A percentile compares a stretch with the other conserved stretches of the same genome.
Conservation (phyloP, 208 protist species). For the Crithidia brevicula region DNA sequence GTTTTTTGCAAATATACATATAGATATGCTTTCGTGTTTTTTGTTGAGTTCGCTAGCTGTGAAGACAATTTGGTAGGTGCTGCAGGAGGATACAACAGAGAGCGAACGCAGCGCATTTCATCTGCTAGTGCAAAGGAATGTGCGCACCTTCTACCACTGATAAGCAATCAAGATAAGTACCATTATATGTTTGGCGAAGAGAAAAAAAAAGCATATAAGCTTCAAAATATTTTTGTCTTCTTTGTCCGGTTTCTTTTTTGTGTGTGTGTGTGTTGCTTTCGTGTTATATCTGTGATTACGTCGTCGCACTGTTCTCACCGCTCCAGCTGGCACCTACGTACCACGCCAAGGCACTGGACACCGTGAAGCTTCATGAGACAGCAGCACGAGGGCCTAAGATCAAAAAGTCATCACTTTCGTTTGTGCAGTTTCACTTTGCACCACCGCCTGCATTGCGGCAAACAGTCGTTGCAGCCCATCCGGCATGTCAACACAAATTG, state of each 20-base stretch:
- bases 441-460: conserved; percentile 21
- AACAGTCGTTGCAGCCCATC: conserved; percentile 6
- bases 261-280: not conserved
- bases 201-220: not conserved
- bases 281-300: not conserved
- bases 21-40: too few relatives aligned
- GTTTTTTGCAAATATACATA: too few relatives aligned
- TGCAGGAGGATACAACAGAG: too few relatives aligned
- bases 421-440: conserved; percentile 4
- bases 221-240: not conserved
- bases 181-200: not conserved
- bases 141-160: too few relatives aligned
- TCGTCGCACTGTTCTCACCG: not conserved
- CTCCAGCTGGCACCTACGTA: not conserved
- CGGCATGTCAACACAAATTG: not conserved
- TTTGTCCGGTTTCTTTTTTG: not conserved
- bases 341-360: too few relatives aligned
- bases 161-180: too few relatives aligned
- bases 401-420: conserved; percentile 31
- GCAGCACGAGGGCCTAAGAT: too few relatives aligned
- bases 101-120: too few relatives aligned
- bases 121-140: too few relatives aligned
- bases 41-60: too few relatives aligned
- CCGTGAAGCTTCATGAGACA: too few relatives aligned
- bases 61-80: too few relatives aligned